These are phyloP conservation scores for Saussurea involucrata DNA, from an alignment of 129 eudicot species.

Conservation along the genomic window DNA sequence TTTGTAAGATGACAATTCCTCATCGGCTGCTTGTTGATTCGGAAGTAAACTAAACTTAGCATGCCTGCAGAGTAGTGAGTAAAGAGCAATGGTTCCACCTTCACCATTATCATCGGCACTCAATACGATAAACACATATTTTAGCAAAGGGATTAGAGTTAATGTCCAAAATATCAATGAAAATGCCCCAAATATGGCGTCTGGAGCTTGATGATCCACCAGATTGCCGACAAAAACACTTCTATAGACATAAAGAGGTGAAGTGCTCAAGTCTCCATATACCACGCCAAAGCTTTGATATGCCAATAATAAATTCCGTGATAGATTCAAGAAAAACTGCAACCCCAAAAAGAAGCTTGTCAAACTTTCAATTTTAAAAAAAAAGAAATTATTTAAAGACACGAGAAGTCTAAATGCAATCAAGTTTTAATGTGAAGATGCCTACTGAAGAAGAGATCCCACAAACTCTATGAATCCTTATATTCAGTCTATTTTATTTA, in stretches of 20 bases:
- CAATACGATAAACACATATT: constrained; percentile 58
- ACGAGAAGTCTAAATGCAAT: background rate
- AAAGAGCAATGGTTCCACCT: constrained; percentile 92
- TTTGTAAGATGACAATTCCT: constrained; percentile 77
- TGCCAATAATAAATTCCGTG: constrained; percentile 67
- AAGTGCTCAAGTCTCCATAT: constrained; percentile 90
- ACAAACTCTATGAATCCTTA: background rate
- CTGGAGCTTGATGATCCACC: constrained; percentile 54
- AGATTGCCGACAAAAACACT: constrained; percentile 54
- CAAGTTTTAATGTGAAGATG: no score
- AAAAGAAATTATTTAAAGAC: background rate
- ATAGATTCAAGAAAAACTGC: constrained; percentile 51
- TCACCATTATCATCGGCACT: constrained; percentile 89
- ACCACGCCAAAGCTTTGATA: constrained; percentile 95
- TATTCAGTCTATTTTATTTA: background rate
- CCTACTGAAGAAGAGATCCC: background rate
- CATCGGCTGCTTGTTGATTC: constrained; percentile 95
- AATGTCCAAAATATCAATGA: constrained; percentile 92
- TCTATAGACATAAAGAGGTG: constrained; percentile 86
- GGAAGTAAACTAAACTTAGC: constrained; percentile 90
- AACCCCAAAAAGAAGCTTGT: constrained; percentile 18
- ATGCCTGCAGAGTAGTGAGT: constrained; percentile 90
- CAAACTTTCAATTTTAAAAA: constrained; percentile 1
- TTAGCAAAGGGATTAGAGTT: constrained; percentile 71
- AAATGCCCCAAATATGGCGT: constrained; percentile 79